Evolutionary conservation across 495 filamentous ascomycete genomes (phyloP), one percentile per base, ranked within the genome.

Genomic region (Penicillium malachiteum): DNA sequence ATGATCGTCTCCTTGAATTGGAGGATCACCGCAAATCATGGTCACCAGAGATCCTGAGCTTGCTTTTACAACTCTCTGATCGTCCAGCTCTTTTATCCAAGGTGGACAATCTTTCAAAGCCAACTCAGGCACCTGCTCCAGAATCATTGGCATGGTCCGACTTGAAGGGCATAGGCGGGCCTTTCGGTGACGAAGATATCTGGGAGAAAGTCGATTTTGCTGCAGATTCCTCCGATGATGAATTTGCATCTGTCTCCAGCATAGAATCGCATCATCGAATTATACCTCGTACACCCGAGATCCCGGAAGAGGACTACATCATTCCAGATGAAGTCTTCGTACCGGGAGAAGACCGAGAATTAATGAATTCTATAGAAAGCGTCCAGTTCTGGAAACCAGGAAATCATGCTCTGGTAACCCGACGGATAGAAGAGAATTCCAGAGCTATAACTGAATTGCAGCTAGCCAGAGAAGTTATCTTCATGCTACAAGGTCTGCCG

Each of bases 51-150:
- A 71, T 89, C 12, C 77, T 98, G 5, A 86, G 89, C 18, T 72
- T 97, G 4, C 69, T 98, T 1, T 76, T 96, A 8, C 80, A 88
- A 49, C 84, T 98, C 5, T 92, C 94, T 0, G 85, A 97, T 61
- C 79, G 88, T 54, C 94, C 94, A 5, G 79, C 84, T 10, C 77
- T 86, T 54, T 84, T 90, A 30, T 81, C 89, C 1, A 81, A 76
- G 0, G 68, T 92, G 26, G 75, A 78, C 37, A 79, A 83, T 58
- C 74, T 94, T n/a, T 77, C 83, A 13, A 64, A 70, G 3, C 48
- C 87, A 16, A n/a, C 43, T 3, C 73, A 72, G 42, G 64, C 77
- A 13, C 68, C 77, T 14, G 59, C 73, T 13, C 71, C 67, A 6
- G 74, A 77, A 11, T 54, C 76, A 3, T 65, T 94, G 32, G 87